phyloP scores from a whole-genome alignment of 2,329 filamentous ascomycete genomes.

The Microsporum ferrugineum region DNA sequence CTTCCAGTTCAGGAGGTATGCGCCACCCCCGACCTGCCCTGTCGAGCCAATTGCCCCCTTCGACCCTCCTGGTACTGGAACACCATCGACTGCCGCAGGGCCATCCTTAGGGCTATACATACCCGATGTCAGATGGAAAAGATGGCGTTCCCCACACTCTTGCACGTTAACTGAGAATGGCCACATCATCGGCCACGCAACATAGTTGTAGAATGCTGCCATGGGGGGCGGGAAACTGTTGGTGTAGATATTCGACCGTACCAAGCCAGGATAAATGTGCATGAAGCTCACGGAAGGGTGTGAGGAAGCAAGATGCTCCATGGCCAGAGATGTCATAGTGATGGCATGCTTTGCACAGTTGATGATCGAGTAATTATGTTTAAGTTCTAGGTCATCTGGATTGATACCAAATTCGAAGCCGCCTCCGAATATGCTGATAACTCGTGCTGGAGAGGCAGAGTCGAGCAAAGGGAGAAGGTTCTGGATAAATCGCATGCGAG shows the following conservation, averaged over 20 bases:
- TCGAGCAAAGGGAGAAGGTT: slow-evolving; percentile 25
- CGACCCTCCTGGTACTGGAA: background rate
- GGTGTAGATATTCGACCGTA: slow-evolving; percentile 31
- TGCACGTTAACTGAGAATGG: slow-evolving; percentile 14
- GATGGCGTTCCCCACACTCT: slow-evolving; percentile 17
- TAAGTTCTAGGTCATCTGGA: slow-evolving; percentile 34
- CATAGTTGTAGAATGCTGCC: slow-evolving; percentile 20
- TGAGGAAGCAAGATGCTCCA: slow-evolving; percentile 39
- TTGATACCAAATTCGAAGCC: slow-evolving; percentile 39
- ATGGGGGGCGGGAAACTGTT: slow-evolving; percentile 40
- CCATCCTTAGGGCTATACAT: background rate
- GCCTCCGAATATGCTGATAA: slow-evolving; percentile 44
- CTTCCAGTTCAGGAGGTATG: background rate
- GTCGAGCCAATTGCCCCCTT: background rate
- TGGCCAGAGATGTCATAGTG: slow-evolving; percentile 40
- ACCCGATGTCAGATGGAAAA: background rate
- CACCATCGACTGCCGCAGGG: background rate
- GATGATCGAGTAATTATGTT: slow-evolving; percentile 17
- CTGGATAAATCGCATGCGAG: slow-evolving; percentile 25
- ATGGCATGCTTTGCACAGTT: slow-evolving; percentile 31
- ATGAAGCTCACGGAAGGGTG: slow-evolving; percentile 40
- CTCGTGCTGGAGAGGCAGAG: slow-evolving; percentile 32
- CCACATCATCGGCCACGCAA: slow-evolving; percentile 23
- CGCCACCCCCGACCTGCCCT: background rate
- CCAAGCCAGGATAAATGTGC: slow-evolving; percentile 39